Conservation (phyloP, 768 basidiomycete genomes). For the button mushroom (Agaricus bisporus) region DNA sequence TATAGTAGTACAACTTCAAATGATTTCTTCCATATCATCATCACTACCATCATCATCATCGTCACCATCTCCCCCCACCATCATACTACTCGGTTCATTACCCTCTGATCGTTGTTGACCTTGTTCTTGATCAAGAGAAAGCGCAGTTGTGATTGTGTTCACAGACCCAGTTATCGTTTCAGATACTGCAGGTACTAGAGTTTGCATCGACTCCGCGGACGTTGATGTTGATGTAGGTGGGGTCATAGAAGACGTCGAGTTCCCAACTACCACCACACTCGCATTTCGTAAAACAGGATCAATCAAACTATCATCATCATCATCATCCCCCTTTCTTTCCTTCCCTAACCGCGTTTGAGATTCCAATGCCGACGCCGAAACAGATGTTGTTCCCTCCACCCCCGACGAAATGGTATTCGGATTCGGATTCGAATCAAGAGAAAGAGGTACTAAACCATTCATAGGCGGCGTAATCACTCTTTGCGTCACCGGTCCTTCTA, state of each 20-base stretch:
- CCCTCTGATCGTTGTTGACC: slow-evolving; percentile 4
- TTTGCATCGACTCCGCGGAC: neutral
- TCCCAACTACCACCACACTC: neutral
- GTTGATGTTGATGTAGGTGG: neutral
- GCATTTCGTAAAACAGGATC: neutral
- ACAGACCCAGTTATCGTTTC: neutral
- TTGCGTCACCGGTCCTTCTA: too few relatives aligned
- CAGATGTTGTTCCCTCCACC: too few relatives aligned
- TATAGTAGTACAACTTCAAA: slow-evolving; percentile 16
- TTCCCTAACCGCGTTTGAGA: too few relatives aligned
- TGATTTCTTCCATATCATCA: slow-evolving; percentile 42
- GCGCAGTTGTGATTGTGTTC: neutral
- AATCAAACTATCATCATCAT: neutral
- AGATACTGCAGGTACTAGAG: too few relatives aligned
- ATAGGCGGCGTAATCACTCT: neutral
- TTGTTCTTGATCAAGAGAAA: neutral
- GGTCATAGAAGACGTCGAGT: neutral
- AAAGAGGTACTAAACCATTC: slow-evolving; percentile 2
- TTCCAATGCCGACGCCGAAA: too few relatives aligned
- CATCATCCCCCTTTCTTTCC: too few relatives aligned
- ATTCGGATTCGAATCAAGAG: neutral
- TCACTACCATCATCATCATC: slow-evolving; percentile 26
- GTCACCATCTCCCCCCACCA: slow-evolving; percentile 21
- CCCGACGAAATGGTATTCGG: neutral
- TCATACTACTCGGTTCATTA: neutral